Evolutionary conservation across 2,329 filamentous ascomycete genomes (phyloP), one percentile per base, ranked within the genome.

Genomic region (Orbilia oligospora): DNA sequence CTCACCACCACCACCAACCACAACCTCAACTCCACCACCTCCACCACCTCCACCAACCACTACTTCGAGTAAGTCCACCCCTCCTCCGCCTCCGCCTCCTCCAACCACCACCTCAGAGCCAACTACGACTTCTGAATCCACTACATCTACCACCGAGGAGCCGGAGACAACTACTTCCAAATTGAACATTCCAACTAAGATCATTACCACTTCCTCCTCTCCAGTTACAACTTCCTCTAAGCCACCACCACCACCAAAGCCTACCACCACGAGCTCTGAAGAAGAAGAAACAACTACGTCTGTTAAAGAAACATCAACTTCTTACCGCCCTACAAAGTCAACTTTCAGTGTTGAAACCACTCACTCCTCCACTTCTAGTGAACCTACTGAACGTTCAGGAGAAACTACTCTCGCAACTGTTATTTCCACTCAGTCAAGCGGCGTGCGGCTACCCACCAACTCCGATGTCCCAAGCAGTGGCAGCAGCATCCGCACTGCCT

Each of bases 11-110:
- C 66, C 70, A 51, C 49, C 55, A 55, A 49, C 65, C 16, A 68
- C 71, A 20, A 64, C 55, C 20, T 67, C 61, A 5, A 48, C 44
- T 20, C 46, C 58, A 16, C 30, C 58, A 14, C 70, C 61, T 18
- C 70, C 51, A 9, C 70, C 48, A 44, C 41, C 63, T 2, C 44
- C 63, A 36, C 46, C 41, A 38, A 67, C 63, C 8, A 51, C 63
- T 33, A 76, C 71, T 38, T 55, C 71, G 27, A 72, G 68, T 71
- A 64, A 71, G 68, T 71, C 56, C 22, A 24, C 48, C 24, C 36
- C 61, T 22, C 33, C 61, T n/a, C 71, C 63, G 22, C 71, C 53
- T 36, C 71, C 49, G 63, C 44, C 63, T 38, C 46, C 63, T 51
- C 46, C 41, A 38, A 67, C 63, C 12, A 51, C 63, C 16, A 51